Percentiles rank a stretch among this genome's conserved stretches.
These are phyloP conservation scores for Melastoma malabathricum DNA, from an alignment of 345 rosid species.

Conservation along the genomic window DNA sequence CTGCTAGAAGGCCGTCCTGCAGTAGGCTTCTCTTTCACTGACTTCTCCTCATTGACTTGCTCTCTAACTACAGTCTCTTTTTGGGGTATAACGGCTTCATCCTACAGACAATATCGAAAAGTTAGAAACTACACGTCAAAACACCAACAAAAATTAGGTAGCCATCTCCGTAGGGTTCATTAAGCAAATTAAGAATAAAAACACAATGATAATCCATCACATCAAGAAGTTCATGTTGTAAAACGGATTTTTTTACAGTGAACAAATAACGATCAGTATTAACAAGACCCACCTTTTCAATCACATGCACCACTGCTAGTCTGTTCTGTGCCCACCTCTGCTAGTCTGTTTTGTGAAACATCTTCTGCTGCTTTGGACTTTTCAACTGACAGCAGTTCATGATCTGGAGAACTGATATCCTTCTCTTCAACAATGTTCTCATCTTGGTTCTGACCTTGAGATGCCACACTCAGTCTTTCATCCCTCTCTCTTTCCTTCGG, in stretches of 20 bases:
- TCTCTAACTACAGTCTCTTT: constrained; percentile 25
- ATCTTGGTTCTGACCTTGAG: constrained; percentile 29
- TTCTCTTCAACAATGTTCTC: constrained; percentile 30
- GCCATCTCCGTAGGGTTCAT: background rate
- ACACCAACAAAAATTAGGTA: no score
- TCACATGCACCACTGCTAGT: constrained; percentile 35
- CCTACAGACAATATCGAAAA: constrained; percentile 4
- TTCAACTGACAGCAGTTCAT: constrained; percentile 33
- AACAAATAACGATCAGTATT: background rate
- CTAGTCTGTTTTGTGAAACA: no score
- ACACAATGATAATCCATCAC: background rate
- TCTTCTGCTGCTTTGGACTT: constrained; percentile 57
- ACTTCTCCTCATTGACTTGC: constrained; percentile 34
- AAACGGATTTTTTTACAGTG: background rate
- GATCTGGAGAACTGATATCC: constrained; percentile 27
- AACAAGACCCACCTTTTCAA: constrained; percentile 16
- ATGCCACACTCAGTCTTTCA: constrained; percentile 25
- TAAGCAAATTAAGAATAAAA: background rate
- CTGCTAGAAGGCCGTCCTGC: constrained; percentile 43
- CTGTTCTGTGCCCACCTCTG: no score
- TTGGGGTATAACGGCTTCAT: constrained; percentile 19
- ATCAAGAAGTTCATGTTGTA: background rate
- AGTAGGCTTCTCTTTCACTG: constrained; percentile 40
- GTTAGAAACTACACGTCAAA: background rate
- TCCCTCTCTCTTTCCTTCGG: constrained; percentile 72